These are phyloP conservation scores for Triticum turgidum DNA, from an alignment of 176 grass and related monocot species.

Conservation along the genomic window DNA sequence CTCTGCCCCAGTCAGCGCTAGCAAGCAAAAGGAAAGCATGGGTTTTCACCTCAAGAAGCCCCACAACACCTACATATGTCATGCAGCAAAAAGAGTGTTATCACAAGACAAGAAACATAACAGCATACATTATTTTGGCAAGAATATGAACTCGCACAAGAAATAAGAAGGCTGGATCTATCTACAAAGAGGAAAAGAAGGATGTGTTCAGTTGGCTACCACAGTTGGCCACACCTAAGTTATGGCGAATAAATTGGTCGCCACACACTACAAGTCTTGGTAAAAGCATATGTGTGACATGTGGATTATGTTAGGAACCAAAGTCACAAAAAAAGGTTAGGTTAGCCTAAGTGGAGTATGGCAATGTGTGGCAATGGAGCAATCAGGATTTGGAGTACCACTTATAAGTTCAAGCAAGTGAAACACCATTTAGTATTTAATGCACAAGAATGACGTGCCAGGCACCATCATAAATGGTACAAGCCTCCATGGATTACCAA, in stretches of 20 bases:
- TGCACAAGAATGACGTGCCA: neutral
- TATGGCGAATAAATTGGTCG: neutral
- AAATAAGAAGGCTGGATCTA: neutral
- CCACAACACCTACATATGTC: conserved; percentile 55
- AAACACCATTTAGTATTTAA: neutral
- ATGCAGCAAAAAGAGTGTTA: neutral
- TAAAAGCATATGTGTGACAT: neutral
- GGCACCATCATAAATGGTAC: too few species aligned
- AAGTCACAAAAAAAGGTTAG: neutral
- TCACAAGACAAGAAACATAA: neutral
- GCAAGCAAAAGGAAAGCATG: neutral
- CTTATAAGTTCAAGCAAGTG: neutral
- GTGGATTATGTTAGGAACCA: neutral
- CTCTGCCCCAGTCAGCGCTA: neutral
- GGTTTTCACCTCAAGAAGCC: conserved; percentile 33
- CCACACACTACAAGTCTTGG: neutral
- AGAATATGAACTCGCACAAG: neutral
- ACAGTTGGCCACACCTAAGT: neutral
- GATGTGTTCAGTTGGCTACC: neutral
- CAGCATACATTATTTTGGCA: neutral
- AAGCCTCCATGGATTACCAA: too few species aligned
- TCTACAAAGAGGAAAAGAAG: neutral
- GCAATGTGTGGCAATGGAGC: neutral
- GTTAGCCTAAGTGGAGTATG: neutral
- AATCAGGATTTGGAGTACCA: neutral